These are phyloP conservation scores for Exophiala alcalophila DNA, from an alignment of 2,329 filamentous ascomycete genomes.

Conservation along the genomic window DNA sequence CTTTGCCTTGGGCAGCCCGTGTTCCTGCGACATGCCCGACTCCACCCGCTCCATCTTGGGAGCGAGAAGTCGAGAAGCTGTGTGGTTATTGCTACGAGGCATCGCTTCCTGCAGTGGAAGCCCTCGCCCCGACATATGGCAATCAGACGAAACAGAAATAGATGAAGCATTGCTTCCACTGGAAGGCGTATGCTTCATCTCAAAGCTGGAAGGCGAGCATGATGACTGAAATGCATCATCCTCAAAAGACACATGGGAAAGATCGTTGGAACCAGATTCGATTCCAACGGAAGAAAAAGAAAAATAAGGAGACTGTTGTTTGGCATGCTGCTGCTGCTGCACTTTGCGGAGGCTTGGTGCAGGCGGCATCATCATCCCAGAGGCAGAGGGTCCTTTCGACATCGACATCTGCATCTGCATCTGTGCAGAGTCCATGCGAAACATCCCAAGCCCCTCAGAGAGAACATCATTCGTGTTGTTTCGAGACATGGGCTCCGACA, in stretches of 20 bases:
- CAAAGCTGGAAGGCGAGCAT: conserved; percentile 41
- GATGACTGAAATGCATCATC: conserved; percentile 36
- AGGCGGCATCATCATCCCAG: conserved; percentile 32
- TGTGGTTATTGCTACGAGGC: conserved; percentile 38
- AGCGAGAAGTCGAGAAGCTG: conserved; percentile 45
- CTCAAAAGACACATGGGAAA: conserved; percentile 30
- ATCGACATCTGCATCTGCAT: no score
- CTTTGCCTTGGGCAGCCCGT: conserved; percentile 40
- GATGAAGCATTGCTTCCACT: conserved; percentile 46
- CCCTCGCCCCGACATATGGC: conserved; percentile 45
- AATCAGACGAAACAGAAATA: conserved; percentile 31
- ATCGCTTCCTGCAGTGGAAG: conserved; percentile 50
- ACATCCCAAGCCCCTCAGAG: conserved; percentile 44
- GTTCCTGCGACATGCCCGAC: conserved; percentile 33
- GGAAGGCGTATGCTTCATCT: conserved; percentile 53
- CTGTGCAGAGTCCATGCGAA: conserved; percentile 47
- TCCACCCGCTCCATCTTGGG: conserved; percentile 44
- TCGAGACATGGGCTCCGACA: conserved; percentile 44
- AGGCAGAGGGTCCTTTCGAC: conserved; percentile 33
- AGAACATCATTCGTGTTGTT: conserved; percentile 46
- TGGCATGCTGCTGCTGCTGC: conserved; percentile 32
- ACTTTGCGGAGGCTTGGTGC: no score
- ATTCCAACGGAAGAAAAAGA: conserved; percentile 37
- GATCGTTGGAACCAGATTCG: conserved; percentile 37
- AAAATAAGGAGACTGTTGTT: conserved; percentile 34